Evolutionary conservation across 106 monocot species (phyloP), one percentile per base, ranked within the genome.

Genomic region (Cymbidium sinense): DNA sequence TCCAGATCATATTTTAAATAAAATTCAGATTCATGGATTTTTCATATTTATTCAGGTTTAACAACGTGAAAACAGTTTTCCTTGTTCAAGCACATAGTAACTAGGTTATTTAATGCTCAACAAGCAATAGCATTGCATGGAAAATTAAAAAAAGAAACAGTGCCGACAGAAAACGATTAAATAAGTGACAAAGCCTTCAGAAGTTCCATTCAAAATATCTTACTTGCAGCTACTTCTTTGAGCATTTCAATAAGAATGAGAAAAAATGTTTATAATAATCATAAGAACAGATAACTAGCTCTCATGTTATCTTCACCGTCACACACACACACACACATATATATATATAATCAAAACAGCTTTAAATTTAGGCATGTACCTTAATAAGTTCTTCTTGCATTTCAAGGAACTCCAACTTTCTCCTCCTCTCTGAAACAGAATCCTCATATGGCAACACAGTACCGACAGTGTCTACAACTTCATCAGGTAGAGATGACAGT

Each of bases 301-400:
- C 51, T 0, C 51, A 52, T 18, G 18, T 50, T 50, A 36, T 50
- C 50, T 50, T 50, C 50, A 50, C 2, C 2, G 1, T 50, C 10
- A 13, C 10, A 18, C 10, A 50, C 17, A 52, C 17, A 20, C 12
- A 20, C 3, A 4, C 12, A n/a, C 19, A 55, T 20, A 21, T n/a
- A 2, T 47, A 47, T 37, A 47, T 12, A 15, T 10, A 47, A 47
- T 9, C 15, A 37, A 74, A 74, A 43, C 9, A 19, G 43, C 21
- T 74, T 44, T 17, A 43, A 20, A 44, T 74, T 27, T 44, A 74
- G 25, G 36, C 28, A 4, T 65, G 69, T 81, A 91, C 94, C 92
- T 94, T 98, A 79, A 98, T 98, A 81, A 98, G 91, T 83, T 98
- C 92, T 87, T 98, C 96, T 73, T 98, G 94, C 94, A 94, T 94